phyloP scores from a whole-genome alignment of 371 early-diverging fungal species.

The Zancudomyces culisetae region DNA sequence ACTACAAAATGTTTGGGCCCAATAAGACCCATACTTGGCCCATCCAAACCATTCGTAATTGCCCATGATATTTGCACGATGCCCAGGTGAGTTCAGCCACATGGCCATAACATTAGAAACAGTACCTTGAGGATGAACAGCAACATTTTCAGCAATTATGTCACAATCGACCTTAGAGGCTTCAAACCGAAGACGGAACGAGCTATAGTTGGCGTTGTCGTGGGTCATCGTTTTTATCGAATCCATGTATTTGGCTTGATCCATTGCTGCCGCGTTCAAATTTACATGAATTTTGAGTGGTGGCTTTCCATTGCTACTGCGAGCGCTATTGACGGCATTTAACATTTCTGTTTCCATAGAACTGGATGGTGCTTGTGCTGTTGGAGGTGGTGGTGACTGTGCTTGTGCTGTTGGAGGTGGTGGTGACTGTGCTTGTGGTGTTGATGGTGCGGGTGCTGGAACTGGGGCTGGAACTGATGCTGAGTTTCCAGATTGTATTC shows the following conservation, averaged over 20 bases:
- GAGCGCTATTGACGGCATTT: neutral
- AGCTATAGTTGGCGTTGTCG: neutral
- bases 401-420: neutral
- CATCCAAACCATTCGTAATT: neutral
- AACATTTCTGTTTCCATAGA: neutral
- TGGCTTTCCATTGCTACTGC: neutral
- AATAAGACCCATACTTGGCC: neutral
- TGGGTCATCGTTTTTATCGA: conserved; percentile 14
- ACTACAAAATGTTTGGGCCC: neutral
- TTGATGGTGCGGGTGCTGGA: neutral
- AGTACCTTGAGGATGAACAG: neutral
- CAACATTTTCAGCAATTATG: neutral
- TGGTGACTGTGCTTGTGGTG: neutral
- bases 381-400: neutral
- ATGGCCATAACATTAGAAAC: conserved; percentile 8
- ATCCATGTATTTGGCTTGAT: conserved; percentile 20
- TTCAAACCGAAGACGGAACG: neutral
- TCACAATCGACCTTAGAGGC: neutral
- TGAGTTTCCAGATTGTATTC: too few relatives aligned
- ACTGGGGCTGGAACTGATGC: too few relatives aligned
- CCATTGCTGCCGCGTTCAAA: neutral
- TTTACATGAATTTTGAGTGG: neutral
- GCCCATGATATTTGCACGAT: conserved; percentile 23
- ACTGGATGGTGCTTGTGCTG: neutral
- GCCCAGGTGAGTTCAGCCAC: conserved; percentile 27